Conservation (phyloP, 2,329 filamentous ascomycete genomes). For the Clarireedia hainanense region DNA sequence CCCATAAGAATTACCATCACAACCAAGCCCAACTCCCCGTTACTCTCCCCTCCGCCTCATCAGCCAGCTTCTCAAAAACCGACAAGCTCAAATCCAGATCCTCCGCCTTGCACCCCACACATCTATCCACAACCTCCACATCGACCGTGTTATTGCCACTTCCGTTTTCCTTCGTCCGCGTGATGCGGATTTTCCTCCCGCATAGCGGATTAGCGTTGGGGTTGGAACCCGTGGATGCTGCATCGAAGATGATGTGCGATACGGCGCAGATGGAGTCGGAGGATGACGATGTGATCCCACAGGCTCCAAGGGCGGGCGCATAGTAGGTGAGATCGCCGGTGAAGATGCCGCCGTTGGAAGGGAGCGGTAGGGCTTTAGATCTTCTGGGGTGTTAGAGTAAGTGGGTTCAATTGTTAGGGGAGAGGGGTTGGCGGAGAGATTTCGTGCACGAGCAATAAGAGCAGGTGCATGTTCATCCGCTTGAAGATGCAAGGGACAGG, state of each 20-base stretch:
- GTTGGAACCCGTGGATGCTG: conserved; percentile 41
- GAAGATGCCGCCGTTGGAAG: conserved; percentile 42
- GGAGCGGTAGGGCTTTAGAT: conserved; percentile 40
- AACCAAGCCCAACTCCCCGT: conserved; percentile 32
- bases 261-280: conserved; percentile 58
- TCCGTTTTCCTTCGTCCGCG: conserved; percentile 38
- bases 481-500: too few relatives aligned
- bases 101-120: conserved; percentile 35
- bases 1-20: neutral
- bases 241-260: conserved; percentile 60
- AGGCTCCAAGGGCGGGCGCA: conserved; percentile 57
- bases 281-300: conserved; percentile 48
- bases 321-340: conserved; percentile 66
- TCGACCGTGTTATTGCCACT: conserved; percentile 49
- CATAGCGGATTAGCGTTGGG: conserved; percentile 62
- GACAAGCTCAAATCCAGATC: conserved; percentile 37
- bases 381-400: conserved; percentile 8
- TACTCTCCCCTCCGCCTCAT: conserved; percentile 36
- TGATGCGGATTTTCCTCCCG: conserved; percentile 56
- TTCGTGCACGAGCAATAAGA: too few relatives aligned
- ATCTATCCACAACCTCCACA: conserved; percentile 57
- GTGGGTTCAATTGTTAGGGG: neutral
- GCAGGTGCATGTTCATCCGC: too few relatives aligned
- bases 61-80: conserved; percentile 38
- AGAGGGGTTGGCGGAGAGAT: neutral